These are phyloP conservation scores for Chaetomium globosum DNA, from an alignment of 2,329 filamentous ascomycete genomes.

Conservation along the genomic window DNA sequence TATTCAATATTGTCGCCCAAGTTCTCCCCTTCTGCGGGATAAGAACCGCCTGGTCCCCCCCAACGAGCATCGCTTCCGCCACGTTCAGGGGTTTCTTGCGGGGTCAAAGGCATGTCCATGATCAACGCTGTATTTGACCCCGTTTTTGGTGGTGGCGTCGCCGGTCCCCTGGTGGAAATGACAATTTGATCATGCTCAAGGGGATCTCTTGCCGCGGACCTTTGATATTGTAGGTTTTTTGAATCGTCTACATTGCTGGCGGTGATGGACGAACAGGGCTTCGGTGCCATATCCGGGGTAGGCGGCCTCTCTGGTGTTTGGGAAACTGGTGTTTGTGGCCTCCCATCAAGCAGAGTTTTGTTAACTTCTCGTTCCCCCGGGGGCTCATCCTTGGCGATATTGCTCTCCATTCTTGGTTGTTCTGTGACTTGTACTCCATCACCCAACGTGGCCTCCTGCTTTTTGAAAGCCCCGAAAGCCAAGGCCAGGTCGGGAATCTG, in stretches of 20 bases:
- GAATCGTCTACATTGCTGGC: neutral
- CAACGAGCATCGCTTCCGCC: no score
- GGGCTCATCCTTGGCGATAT: no score
- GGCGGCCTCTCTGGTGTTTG: neutral
- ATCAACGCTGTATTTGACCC: rapidly evolving
- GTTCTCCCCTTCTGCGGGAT: neutral
- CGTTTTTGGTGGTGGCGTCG: neutral
- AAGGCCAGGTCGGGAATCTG: neutral
- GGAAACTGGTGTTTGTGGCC: neutral
- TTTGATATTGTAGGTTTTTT: neutral
- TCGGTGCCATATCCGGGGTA: neutral
- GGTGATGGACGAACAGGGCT: neutral
- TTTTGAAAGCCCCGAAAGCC: neutral
- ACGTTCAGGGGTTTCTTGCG: slow-evolving; percentile 5
- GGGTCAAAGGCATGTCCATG: neutral
- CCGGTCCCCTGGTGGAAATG: neutral
- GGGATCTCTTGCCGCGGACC: no score
- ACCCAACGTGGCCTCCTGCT: neutral
- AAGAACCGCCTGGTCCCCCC: no score
- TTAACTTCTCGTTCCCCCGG: neutral
- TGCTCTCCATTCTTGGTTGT: no score
- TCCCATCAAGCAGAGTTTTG: neutral
- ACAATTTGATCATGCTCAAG: no score
- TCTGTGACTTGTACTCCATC: no score
- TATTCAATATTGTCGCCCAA: neutral